phyloP scores from a whole-genome alignment of 2,329 filamentous ascomycete species.

The Blastomyces percursus region DNA sequence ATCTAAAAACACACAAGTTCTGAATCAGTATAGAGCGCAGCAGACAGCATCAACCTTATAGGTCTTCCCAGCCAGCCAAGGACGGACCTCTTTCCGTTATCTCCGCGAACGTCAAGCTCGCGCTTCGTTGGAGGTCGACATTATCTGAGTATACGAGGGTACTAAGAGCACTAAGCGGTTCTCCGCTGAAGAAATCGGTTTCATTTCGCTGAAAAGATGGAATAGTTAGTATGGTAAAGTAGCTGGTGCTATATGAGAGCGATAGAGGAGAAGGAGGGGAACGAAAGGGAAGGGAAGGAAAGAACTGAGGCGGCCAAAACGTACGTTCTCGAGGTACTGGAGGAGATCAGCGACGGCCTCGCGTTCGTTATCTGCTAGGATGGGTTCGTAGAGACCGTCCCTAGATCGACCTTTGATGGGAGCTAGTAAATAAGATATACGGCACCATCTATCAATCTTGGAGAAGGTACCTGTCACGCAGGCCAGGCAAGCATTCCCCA shows the following conservation, averaged over 20 bases:
- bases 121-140: conserved; percentile 92
- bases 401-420: conserved; percentile 55
- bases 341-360: conserved; percentile 93
- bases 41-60: conserved; percentile 1
- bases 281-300: conserved; percentile 6
- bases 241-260: conserved; percentile 5
- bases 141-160: conserved; percentile 98
- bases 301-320: conserved; percentile 21
- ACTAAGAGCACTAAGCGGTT: conserved; percentile 83
- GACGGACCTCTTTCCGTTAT: conserved; percentile 86
- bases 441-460: conserved; percentile 33
- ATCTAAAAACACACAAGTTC: conserved; percentile 48
- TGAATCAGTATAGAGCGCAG: conserved; percentile 9
- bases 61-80: neutral
- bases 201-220: conserved; percentile 60
- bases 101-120: conserved; percentile 95
- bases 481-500: conserved; percentile 30
- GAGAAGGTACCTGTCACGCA: conserved; percentile 26
- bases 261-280: conserved; percentile 13
- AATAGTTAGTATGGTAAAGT: conserved; percentile 14
- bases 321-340: conserved; percentile 91
- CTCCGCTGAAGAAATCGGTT: conserved; percentile 96
- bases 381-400: conserved; percentile 73
- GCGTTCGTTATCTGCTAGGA: conserved; percentile 88
- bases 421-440: conserved; percentile 33